These are phyloP conservation scores for Cutaneotrichosporon arboriforme DNA, from an alignment of 1,284 basidiomycete species.

Conservation along the genomic window DNA sequence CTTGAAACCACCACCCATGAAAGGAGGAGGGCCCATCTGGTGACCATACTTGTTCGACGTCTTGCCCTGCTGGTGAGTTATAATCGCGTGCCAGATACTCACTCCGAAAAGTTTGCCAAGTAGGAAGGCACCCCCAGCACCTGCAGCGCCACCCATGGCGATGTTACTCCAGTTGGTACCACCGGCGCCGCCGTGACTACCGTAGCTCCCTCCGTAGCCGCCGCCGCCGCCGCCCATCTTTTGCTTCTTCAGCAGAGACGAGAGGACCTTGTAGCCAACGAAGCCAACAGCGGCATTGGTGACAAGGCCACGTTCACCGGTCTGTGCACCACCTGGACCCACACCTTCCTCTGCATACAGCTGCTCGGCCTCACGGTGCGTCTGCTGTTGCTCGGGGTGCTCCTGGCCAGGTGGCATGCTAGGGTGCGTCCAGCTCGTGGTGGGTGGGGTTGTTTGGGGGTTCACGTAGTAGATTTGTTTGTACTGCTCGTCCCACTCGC, in stretches of 20 bases:
- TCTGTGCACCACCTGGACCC: conserved; percentile 10
- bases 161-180: conserved; percentile 1
- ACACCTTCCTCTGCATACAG: conserved; percentile 10
- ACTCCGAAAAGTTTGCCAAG: conserved; percentile 4
- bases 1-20: conserved; percentile 7
- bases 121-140: conserved; percentile 7
- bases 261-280: conserved; percentile 14
- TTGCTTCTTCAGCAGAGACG: conserved; percentile 4
- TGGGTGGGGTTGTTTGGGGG: conserved; percentile 27
- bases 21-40: conserved; percentile 33
- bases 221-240: conserved; percentile 6
- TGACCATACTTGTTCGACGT: conserved; percentile 19
- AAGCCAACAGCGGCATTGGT: conserved; percentile 5
- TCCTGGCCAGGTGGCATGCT: conserved; percentile 18
- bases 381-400: conserved; percentile 24
- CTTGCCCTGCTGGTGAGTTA: conserved; percentile 6
- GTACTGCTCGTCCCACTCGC: conserved; percentile 31
- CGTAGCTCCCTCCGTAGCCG: neutral
- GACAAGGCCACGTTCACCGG: conserved; percentile 16
- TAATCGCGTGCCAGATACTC: neutral
- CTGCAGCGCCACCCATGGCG: conserved; percentile 1
- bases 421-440: conserved; percentile 34
- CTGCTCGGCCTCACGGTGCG: conserved; percentile 7
- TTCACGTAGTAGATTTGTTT: conserved; percentile 37
- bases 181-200: conserved; percentile 2